A percentile compares a stretch with the other conserved stretches of the same genome.
Conservation (phyloP, 2,329 filamentous ascomycete species). For the Exophiala sp. region DNA sequence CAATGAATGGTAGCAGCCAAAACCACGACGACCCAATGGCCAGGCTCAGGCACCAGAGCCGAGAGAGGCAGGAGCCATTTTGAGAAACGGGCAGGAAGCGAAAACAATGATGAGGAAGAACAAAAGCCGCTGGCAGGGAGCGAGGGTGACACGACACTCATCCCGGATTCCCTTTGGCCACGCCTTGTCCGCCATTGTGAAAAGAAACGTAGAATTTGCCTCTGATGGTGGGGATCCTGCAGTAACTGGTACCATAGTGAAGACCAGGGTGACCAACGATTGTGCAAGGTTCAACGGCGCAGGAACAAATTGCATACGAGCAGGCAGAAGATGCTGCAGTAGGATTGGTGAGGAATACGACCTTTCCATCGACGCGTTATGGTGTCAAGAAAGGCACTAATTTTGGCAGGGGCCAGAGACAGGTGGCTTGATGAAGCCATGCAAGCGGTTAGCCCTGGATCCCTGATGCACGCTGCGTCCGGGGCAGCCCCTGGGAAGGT, state of each 20-base stretch:
- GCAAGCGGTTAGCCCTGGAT: neutral
- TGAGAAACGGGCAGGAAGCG: slow-evolving; percentile 4
- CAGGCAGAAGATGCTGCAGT: neutral
- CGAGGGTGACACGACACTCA: slow-evolving; percentile 8
- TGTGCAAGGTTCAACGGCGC: neutral
- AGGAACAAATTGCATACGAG: slow-evolving; percentile 7
- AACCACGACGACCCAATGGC: neutral
- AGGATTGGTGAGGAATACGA: slow-evolving; percentile 9
- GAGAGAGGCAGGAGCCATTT: neutral
- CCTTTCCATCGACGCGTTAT: slow-evolving; percentile 3
- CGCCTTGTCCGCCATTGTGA: slow-evolving; percentile 6
- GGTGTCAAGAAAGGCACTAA: neutral
- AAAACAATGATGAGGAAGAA: no score
- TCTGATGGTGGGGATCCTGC: neutral
- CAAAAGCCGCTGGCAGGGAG: neutral
- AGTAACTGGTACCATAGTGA: neutral
- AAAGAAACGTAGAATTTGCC: neutral
- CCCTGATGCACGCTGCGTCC: neutral
- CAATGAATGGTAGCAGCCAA: neutral
- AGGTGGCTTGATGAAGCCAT: neutral
- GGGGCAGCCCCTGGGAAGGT: neutral
- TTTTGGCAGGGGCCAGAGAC: neutral
- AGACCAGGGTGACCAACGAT: neutral
- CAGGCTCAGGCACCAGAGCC: neutral
- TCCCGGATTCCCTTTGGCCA: slow-evolving; percentile 8